Percentiles rank a stretch among this genome's conserved stretches.
phyloP scores from a whole-genome alignment of 305 asterid species.

The Withania somnifera region DNA sequence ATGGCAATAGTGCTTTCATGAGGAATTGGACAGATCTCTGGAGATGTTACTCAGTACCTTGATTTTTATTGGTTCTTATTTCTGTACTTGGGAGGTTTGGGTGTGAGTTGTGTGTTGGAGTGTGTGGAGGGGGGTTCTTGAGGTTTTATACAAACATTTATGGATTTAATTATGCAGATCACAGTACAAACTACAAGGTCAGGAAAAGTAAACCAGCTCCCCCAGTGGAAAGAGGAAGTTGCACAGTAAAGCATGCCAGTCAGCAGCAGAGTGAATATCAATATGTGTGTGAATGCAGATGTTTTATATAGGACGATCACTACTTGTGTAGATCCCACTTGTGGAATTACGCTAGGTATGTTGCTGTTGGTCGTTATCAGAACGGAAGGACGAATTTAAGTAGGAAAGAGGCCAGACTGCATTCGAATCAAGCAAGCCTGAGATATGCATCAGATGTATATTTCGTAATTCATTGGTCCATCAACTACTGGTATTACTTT shows the following conservation, averaged over 20 bases:
- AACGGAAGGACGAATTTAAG: neutral
- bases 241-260: neutral
- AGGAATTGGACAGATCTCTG: neutral
- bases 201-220: neutral
- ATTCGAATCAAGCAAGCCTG: neutral
- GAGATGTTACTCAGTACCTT: neutral
- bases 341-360: no score
- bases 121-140: no score
- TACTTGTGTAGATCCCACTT: neutral
- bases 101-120: no score
- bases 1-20: neutral
- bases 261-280: neutral
- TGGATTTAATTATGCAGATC: neutral
- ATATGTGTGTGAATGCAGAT: neutral
- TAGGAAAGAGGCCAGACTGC: neutral
- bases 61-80: no score
- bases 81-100: no score
- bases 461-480: neutral
- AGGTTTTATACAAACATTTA: neutral
- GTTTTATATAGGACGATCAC: neutral
- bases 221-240: neutral
- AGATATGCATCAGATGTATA: neutral
- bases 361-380: neutral
- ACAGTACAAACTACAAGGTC: neutral
- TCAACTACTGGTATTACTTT: neutral